Evolutionary conservation across 139 green algal genomes (phyloP).

Genomic region (Picochlorum sp.): DNA sequence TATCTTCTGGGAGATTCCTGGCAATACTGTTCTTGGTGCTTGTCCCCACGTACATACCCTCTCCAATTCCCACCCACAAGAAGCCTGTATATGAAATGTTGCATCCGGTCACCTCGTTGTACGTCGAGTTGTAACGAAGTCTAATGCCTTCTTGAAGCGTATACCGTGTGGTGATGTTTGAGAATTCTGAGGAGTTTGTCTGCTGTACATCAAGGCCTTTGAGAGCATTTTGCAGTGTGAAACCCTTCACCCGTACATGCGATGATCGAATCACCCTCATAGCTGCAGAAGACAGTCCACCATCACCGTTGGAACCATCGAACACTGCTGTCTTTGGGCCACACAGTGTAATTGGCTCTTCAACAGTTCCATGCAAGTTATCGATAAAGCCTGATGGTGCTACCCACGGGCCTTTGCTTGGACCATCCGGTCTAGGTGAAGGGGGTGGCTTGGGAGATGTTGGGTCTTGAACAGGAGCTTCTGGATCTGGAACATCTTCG

Average conservation of each 20-base stretch:
- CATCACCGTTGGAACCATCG: constrained; percentile 3
- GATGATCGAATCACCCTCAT: constrained; percentile 5
- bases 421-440: neutral
- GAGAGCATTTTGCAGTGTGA: constrained; percentile 10
- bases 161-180: neutral
- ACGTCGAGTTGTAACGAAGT: constrained; percentile 6
- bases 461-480: too few relatives aligned
- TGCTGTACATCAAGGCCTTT: constrained; percentile 12
- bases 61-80: neutral
- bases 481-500: neutral
- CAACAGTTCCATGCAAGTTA: neutral
- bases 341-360: constrained; percentile 4
- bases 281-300: neutral
- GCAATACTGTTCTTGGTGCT: constrained; percentile 12
- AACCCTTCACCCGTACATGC: constrained; percentile 1
- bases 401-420: neutral
- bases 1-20: constrained; percentile 1
- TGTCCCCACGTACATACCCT: constrained; percentile 11
- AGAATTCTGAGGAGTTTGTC: constrained; percentile 6
- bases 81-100: constrained; percentile 12
- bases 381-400: constrained; percentile 3
- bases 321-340: constrained; percentile 2
- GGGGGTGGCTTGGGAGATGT: too few relatives aligned
- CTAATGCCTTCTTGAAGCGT: constrained; percentile 12
- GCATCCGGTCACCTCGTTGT: neutral